Evolutionary conservation across 176 grass and related monocot genomes (phyloP).

Genomic region (Phyllostachys edulis): DNA sequence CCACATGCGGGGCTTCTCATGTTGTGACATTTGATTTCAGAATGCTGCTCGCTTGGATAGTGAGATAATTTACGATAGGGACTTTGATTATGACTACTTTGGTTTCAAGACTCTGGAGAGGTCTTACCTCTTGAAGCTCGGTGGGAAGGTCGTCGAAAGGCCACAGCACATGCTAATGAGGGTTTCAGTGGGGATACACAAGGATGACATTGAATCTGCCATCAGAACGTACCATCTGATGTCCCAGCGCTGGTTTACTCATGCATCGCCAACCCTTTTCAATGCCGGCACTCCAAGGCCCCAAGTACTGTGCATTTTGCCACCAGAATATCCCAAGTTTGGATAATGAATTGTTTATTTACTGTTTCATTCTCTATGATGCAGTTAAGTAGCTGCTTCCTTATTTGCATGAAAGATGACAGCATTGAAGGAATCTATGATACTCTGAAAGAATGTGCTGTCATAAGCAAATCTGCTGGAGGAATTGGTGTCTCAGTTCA

Average conservation of each 20-base stretch:
- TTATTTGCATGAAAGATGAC: constrained; percentile 98
- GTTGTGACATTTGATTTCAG: constrained; percentile 40
- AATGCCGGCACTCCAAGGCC: constrained; percentile 89
- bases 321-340: background rate
- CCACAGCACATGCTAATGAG: constrained; percentile 98
- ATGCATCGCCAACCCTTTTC: constrained; percentile 89
- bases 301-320: constrained; percentile 48
- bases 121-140: constrained; percentile 86
- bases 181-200: constrained; percentile 94
- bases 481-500: constrained; percentile 95
- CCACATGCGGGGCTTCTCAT: background rate
- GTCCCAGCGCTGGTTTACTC: constrained; percentile 98
- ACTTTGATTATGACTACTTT: constrained; percentile 97
- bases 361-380: constrained; percentile 17
- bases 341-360: background rate
- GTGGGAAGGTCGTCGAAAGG: constrained; percentile 65
- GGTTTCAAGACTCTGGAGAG: constrained; percentile 97
- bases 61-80: constrained; percentile 97
- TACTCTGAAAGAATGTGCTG: constrained; percentile 90
- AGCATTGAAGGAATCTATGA: constrained; percentile 98
- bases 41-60: constrained; percentile 82
- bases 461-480: constrained; percentile 93
- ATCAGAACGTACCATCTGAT: constrained; percentile 88
- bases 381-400: constrained; percentile 94
- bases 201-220: constrained; percentile 79